These are phyloP conservation scores for Linderina pennispora DNA, from an alignment of 192 early-diverging fungal species.

Conservation along the genomic window DNA sequence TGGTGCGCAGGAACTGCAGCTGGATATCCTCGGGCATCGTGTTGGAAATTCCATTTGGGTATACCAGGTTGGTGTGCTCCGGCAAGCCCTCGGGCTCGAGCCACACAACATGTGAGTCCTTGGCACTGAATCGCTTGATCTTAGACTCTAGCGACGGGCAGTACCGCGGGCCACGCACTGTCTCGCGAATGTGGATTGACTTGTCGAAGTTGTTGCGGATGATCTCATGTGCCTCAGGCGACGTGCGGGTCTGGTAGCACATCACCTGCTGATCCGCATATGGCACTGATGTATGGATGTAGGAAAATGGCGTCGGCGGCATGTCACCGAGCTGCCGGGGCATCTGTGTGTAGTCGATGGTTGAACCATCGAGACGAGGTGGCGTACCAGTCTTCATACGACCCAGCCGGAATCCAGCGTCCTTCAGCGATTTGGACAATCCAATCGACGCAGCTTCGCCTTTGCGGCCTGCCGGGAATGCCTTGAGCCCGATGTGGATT, in stretches of 20 bases:
- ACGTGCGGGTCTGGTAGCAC: conserved; percentile 76
- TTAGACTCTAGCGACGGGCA: conserved; percentile 82
- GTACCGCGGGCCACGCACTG: conserved; percentile 75
- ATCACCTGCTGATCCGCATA: conserved; percentile 59
- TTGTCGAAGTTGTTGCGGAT: conserved; percentile 68
- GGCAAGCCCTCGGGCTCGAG: conserved; percentile 75
- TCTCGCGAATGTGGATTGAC: conserved; percentile 78
- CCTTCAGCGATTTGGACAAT: conserved; percentile 64
- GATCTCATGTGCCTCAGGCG: conserved; percentile 56
- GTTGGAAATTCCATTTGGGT: conserved; percentile 83
- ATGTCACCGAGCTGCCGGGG: conserved; percentile 61
- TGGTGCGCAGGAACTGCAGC: conserved; percentile 58
- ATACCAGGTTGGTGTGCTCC: conserved; percentile 57
- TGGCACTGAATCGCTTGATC: conserved; percentile 63
- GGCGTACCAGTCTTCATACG: conserved; percentile 87
- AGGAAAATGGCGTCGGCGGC: conserved; percentile 71
- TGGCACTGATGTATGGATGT: conserved; percentile 62
- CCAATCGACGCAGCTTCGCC: conserved; percentile 68
- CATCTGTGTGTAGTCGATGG: conserved; percentile 67
- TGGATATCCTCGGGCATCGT: conserved; percentile 77
- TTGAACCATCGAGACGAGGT: conserved; percentile 65
- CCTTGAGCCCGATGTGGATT: conserved; percentile 69
- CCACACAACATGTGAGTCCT: conserved; percentile 68
- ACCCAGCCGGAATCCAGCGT: conserved; percentile 69
- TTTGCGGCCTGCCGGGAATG: conserved; percentile 67